Conservation (phyloP, 257 asterid genomes). For the Solanum ahanhuiri region DNA sequence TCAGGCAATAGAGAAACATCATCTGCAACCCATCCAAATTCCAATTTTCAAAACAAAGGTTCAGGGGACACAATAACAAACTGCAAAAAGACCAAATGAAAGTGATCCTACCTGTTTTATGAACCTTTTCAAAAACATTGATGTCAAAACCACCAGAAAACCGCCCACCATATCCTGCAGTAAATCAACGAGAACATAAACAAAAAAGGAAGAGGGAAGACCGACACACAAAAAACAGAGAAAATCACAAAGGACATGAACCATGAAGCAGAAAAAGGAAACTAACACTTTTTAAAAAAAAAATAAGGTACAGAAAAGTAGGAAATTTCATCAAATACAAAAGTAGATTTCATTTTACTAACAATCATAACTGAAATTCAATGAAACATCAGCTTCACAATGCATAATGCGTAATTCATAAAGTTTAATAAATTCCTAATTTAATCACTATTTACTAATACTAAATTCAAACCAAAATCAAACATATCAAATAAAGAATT, state of each 20-base stretch:
- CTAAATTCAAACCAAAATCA: too few relatives aligned
- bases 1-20: conserved; percentile 60
- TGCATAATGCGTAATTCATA: not conserved
- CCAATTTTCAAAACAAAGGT: conserved; percentile 1
- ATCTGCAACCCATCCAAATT: conserved; percentile 42
- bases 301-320: not conserved
- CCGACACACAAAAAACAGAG: not conserved
- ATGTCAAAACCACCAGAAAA: conserved; percentile 98
- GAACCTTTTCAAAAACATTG: conserved; percentile 68
- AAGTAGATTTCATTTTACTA: not conserved
- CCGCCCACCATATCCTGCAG: conserved; percentile 57
- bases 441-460: not conserved
- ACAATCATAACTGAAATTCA: not conserved
- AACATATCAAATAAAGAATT: not conserved
- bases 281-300: not conserved
- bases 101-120: conserved; percentile 40
- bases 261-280: not conserved
- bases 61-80: not conserved
- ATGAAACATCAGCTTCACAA: not conserved
- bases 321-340: not conserved
- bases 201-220: conserved; percentile 15
- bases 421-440: not conserved
- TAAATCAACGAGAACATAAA: not conserved
- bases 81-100: not conserved
- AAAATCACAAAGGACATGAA: not conserved